Evolutionary conservation across 306 rosid species (phyloP), one percentile per base, ranked within the genome.

Genomic region (Trichosanthes truncata): DNA sequence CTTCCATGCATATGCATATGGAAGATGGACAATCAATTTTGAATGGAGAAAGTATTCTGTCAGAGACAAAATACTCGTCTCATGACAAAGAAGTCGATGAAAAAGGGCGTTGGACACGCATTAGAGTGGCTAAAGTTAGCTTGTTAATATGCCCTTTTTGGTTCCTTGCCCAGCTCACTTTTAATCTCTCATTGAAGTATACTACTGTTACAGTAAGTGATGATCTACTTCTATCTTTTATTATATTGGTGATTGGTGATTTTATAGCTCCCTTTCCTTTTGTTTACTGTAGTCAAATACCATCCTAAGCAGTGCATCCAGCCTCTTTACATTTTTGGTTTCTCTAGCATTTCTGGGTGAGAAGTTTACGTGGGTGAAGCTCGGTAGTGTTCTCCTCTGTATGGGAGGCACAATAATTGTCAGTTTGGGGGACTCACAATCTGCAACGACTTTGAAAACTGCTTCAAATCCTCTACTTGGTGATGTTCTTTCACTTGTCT

Each of bases 351-450:
- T 92, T 87, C 85, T 95, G 89, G 96, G 93, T 13, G 99, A 95
- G 87, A 89, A 79, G 78, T 95, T 95, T 82, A 86, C 99, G 21
- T 91, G 96, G 97, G 83, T 95, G 81, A 95, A 95, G 89, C 88
- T 95, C 76, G 52, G 83, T 10, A 93, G 99, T 75, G 97, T 95
- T 84, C 89, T 95, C 80, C 99, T 95, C 81, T 95, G 97, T 84
- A 91, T 93, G 99, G 97, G 82, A 80, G 99, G 99, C 79, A 95
- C 99, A 5, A 83, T 93, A 82, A 87, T 93, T 74, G 99, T 95
- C 51, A 93, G 99, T 82, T 89, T 95, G 56, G 97, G 97, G 59
- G 99, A 95, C 87, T 90, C 97, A 18, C 81, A 81, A 81, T 82
- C 81, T 48, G 51, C 1, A 63, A 49, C 20, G 12, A 33, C 40